Conservation (phyloP, 2,329 filamentous ascomycete species). For the Drechslerella coelobrocha region DNA sequence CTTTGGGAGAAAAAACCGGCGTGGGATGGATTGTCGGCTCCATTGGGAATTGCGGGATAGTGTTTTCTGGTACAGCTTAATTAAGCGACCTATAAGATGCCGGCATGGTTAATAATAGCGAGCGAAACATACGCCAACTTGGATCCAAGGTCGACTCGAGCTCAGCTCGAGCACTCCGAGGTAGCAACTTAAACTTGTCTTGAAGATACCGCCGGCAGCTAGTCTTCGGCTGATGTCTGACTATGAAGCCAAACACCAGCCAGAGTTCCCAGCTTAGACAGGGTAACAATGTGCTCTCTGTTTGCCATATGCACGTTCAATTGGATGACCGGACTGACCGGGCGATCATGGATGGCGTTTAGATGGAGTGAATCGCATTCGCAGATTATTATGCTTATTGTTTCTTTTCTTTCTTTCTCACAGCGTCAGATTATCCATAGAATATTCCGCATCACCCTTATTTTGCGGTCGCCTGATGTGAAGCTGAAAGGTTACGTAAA, state of each 20-base stretch:
- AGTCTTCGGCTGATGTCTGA: too few relatives aligned
- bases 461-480: constrained; percentile 3
- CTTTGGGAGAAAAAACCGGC: not conserved
- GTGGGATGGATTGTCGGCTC: not conserved
- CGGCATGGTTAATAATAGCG: not conserved
- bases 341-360: not conserved
- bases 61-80: not conserved
- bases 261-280: too few relatives aligned
- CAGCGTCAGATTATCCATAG: not conserved
- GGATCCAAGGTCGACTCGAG: too few relatives aligned
- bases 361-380: not conserved
- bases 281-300: too few relatives aligned
- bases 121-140: too few relatives aligned
- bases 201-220: too few relatives aligned
- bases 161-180: too few relatives aligned
- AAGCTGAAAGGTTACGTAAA: constrained; percentile 32
- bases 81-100: not conserved
- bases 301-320: not conserved
- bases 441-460: not conserved
- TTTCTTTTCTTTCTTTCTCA: too few relatives aligned
- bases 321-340: not conserved
- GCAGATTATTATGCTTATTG: too few relatives aligned
- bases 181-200: too few relatives aligned
- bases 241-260: too few relatives aligned
- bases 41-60: constrained; percentile 5